A percentile compares a stretch with the other conserved stretches of the same genome.
Conservation (phyloP, 1,139 yeast species). For the Yamadazyma dushanensis region DNA sequence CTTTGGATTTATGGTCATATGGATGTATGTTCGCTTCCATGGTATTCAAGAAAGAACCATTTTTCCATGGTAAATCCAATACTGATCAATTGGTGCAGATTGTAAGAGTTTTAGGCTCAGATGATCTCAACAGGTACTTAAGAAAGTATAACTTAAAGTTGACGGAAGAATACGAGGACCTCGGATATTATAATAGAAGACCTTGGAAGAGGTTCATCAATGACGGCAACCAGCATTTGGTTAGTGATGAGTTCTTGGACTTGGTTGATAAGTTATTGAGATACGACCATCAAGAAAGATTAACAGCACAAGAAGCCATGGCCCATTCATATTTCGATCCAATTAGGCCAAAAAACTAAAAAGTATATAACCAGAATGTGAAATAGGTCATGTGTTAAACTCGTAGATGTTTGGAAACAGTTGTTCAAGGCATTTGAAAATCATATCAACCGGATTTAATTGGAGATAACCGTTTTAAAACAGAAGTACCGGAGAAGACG, state of each 20-base stretch:
- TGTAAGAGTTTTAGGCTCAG: conserved; percentile 90
- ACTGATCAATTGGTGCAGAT: conserved; percentile 95
- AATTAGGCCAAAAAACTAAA: conserved; percentile 17
- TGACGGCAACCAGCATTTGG: conserved; percentile 51
- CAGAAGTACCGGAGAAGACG: too few species aligned
- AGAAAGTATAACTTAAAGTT: conserved; percentile 74
- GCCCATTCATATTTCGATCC: conserved; percentile 68
- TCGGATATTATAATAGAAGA: conserved; percentile 73
- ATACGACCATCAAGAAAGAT: conserved; percentile 72
- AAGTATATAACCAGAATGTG: not conserved
- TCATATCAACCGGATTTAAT: too few species aligned
- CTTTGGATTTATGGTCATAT: conserved; percentile 93
- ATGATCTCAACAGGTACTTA: conserved; percentile 71
- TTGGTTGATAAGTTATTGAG: conserved; percentile 64
- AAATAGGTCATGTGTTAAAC: too few species aligned
- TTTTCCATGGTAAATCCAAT: conserved; percentile 95
- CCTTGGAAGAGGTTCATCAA: conserved; percentile 67
- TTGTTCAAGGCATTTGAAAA: too few species aligned
- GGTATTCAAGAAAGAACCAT: conserved; percentile 94
- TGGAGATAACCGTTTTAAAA: too few species aligned
- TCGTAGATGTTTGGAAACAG: too few species aligned
- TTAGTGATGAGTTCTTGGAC: conserved; percentile 63
- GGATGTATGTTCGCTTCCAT: conserved; percentile 99
- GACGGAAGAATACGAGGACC: conserved; percentile 79
- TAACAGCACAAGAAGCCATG: conserved; percentile 81